A percentile compares a stretch with the other conserved stretches of the same genome.
phyloP scores from a whole-genome alignment of 2,329 filamentous ascomycete genomes.

The Knoxdaviesia capensis region DNA sequence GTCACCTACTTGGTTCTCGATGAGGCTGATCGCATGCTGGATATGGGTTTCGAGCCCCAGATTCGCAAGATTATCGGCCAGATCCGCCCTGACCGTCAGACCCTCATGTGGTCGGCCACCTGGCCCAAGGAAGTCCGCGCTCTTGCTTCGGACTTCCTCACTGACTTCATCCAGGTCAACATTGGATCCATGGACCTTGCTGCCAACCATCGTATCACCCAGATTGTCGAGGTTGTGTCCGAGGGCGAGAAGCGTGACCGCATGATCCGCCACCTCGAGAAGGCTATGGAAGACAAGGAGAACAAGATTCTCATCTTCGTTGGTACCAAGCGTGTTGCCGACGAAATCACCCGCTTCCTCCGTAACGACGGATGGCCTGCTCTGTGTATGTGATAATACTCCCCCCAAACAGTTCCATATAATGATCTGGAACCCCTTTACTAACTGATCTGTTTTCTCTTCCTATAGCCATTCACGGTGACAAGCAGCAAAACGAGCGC shows the following conservation, averaged over 20 bases:
- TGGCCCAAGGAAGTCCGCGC: conserved; percentile 98
- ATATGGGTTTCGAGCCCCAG: conserved; percentile 99
- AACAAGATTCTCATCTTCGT: conserved; percentile 96
- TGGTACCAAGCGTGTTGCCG: conserved; percentile 82
- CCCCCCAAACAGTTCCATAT: not conserved
- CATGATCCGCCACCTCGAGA: conserved; percentile 95
- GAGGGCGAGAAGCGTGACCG: conserved; percentile 95
- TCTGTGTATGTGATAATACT: conserved; percentile 46
- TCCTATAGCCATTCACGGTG: conserved; percentile 71
- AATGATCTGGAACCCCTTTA: no score
- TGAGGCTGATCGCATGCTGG: conserved; percentile 97
- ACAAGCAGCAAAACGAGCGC: conserved; percentile 98
- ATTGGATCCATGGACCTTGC: conserved; percentile 91
- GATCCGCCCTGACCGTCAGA: conserved; percentile 95
- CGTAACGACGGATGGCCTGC: conserved; percentile 97
- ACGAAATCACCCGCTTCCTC: conserved; percentile 93
- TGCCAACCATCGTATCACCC: conserved; percentile 93
- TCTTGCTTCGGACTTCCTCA: conserved; percentile 74
- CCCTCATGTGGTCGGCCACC: conserved; percentile 98
- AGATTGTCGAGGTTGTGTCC: conserved; percentile 88
- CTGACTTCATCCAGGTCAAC: conserved; percentile 97
- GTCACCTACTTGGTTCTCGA: conserved; percentile 97
- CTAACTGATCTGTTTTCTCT: no score
- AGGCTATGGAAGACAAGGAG: conserved; percentile 88
- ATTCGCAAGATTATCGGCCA: conserved; percentile 97